Evolutionary conservation across 2,329 filamentous ascomycete species (phyloP).

Genomic region (Monosporascus ibericus): DNA sequence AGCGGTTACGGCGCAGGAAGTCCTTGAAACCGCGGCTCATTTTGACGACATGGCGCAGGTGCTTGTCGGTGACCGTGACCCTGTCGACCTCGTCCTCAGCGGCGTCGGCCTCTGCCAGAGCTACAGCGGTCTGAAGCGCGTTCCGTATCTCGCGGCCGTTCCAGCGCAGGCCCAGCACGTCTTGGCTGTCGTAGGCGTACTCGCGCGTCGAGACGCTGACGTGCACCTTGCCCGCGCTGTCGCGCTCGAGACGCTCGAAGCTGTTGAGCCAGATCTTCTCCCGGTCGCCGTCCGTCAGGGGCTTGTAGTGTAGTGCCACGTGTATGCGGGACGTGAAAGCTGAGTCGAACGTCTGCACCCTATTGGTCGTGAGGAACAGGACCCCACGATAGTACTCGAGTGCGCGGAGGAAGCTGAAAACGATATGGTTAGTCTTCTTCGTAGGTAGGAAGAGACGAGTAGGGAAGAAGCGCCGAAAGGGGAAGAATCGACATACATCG

Average conservation of each 20-base stretch:
- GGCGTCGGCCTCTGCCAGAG: conserved; percentile 23
- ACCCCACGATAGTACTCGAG: conserved; percentile 47
- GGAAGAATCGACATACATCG: conserved; percentile 17
- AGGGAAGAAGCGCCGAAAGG: too few relatives aligned
- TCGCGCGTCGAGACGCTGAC: conserved; percentile 32
- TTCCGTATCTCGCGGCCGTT: conserved; percentile 31
- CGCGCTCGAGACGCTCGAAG: conserved; percentile 39
- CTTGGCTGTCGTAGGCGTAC: conserved; percentile 30
- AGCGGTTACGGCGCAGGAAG: conserved; percentile 16
- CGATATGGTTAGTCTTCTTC: too few relatives aligned
- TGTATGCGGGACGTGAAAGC: conserved; percentile 46
- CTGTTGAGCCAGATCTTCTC: conserved; percentile 39
- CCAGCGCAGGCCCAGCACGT: conserved; percentile 33
- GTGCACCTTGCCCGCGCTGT: conserved; percentile 31
- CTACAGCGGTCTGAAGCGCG: conserved; percentile 23
- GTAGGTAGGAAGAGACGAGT: too few relatives aligned
- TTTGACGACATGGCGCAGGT: conserved; percentile 29
- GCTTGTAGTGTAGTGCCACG: conserved; percentile 40
- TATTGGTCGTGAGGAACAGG: conserved; percentile 45
- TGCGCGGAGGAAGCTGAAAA: conserved; percentile 35
- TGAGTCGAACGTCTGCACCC: conserved; percentile 39
- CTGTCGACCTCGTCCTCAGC: conserved; percentile 19
- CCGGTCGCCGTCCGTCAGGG: conserved; percentile 34
- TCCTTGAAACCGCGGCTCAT: conserved; percentile 34
- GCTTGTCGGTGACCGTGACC: conserved; percentile 27